Evolutionary conservation across 129 eudicot species (phyloP), one percentile per base, ranked within the genome.

Genomic region (Sambucus nigra): DNA sequence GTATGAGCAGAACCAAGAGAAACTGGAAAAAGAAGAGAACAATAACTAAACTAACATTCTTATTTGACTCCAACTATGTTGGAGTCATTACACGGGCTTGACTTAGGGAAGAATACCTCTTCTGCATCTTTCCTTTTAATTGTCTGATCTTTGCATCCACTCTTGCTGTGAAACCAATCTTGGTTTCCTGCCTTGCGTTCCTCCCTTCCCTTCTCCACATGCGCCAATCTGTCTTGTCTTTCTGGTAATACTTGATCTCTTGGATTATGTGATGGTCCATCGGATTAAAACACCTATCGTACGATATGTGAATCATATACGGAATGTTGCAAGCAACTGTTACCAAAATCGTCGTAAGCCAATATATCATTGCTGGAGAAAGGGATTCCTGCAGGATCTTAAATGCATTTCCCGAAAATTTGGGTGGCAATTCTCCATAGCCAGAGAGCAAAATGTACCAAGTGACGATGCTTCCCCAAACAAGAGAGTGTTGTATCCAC

Each of bases 201-300:
- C 63, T 55, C 21, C 68, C 41, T 39, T 80, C 88, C 26, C 57
- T 28, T 10, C 33, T 44, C 88, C 88, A 80, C 88, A 80, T 80
- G 17, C 14, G 53, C 0, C 48, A 55, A 51, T 80, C 83, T 51
- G 69, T 63, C 10, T 72, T 38, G 22, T 80, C 79, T 66, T 76
- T 80, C 79, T 40, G 65, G 42, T 68, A 80, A 67, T 73, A 80
- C 66, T 76, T 80, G 55, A 76, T 80, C 53, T 80, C 88, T 73
- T 80, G 88, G 56, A 80, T 80, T 16, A 80, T 60, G 2, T 80
- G 88, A 55, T 80, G 88, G 48, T 80, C 88, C 77, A 76, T 54
- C 0, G 88, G 88, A 62, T 73, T 58, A 50, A 72, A 68, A n/a
- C 51, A 47, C 48, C 88, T 62, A 29, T 76, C 80, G 69, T 55